phyloP scores from a whole-genome alignment of 169 alveolate species.

The Neospora caninum region DNA sequence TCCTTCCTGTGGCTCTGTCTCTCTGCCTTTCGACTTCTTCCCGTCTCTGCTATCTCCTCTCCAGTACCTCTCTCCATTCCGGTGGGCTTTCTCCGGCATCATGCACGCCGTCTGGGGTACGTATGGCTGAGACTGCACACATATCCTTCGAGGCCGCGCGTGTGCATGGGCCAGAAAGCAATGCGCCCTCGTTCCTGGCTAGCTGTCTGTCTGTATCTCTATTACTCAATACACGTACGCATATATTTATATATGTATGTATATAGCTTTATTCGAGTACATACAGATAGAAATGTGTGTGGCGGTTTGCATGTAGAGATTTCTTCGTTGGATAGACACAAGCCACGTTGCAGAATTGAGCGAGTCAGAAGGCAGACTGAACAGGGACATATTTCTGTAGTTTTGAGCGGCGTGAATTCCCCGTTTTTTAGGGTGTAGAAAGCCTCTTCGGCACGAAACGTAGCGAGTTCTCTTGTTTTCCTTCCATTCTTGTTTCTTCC shows the following conservation, averaged over 20 bases:
- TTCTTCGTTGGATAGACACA: neutral
- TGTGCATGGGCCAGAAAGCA: neutral
- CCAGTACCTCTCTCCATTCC: slow-evolving; percentile 69
- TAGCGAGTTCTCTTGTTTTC: too few species aligned
- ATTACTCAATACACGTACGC: neutral
- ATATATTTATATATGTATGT: neutral
- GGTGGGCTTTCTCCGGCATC: slow-evolving; percentile 72
- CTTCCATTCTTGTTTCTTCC: too few species aligned
- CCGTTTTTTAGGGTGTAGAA: too few species aligned
- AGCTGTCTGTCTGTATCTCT: neutral
- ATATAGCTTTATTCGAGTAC: neutral
- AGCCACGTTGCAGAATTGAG: too few species aligned
- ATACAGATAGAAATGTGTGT: neutral
- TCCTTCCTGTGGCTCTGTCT: neutral
- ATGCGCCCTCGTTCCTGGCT: neutral
- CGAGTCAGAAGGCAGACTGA: too few species aligned
- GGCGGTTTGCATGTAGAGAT: neutral
- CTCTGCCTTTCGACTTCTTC: neutral
- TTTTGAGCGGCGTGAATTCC: too few species aligned
- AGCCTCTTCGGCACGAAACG: too few species aligned
- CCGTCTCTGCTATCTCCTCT: neutral
- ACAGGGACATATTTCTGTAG: too few species aligned
- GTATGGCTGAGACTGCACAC: neutral
- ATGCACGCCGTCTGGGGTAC: slow-evolving; percentile 72
- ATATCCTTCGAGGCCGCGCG: neutral